Base-by-base conservation (phyloP, 164 flowering plant species). In the Nymphaea thermarum region DNA sequence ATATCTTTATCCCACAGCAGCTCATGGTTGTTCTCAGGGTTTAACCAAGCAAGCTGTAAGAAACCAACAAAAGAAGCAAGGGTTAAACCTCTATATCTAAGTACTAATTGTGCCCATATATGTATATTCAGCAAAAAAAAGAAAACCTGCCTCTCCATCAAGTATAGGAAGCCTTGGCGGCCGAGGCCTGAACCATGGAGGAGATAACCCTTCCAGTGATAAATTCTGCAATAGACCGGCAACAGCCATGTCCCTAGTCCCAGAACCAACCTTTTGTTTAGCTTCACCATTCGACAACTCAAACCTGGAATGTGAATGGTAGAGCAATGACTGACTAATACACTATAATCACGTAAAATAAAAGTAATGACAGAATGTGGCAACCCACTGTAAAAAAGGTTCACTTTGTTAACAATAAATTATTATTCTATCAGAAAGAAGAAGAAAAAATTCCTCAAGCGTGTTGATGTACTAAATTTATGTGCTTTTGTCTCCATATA, bases 1-100 rank as follows among this genome's bases (percentile, higher is more conserved):
- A 95, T 95, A 36, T 90, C 88, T 77, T 86, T 79, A 77, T 95
- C 99, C 99, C 99, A 95, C 63, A 82, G 69, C 51, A 90, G 91
- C 76, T 92, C 98, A 77, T 92, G 96, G 74, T 79, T 85, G 73
- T 83, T 89, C 64, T 86, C 97, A 67, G 90, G 94, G 76, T 87
- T 88, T 62, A 95, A 85, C 98, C 98, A 95, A 71, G 84, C 81
- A 73, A 91, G 85, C 99, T 94, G 90, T 47, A 77, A 65, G 62
- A 72, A 5, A 47, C 43, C 62, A 62, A 43, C 8, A 47, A 60
- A 68, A 70, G 66, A 61, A 61, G 16, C 8, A 36, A 61, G n/a
- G 6, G 42, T 61, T 8, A 61, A 6, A 61, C 15, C 6, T 6
- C 8, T n/a, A 61, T 8, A 6, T n/a, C 12, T 47, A 47, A 6